These are phyloP conservation scores for Solanum habrochaites DNA, from an alignment of 257 asterid species.

Conservation along the genomic window DNA sequence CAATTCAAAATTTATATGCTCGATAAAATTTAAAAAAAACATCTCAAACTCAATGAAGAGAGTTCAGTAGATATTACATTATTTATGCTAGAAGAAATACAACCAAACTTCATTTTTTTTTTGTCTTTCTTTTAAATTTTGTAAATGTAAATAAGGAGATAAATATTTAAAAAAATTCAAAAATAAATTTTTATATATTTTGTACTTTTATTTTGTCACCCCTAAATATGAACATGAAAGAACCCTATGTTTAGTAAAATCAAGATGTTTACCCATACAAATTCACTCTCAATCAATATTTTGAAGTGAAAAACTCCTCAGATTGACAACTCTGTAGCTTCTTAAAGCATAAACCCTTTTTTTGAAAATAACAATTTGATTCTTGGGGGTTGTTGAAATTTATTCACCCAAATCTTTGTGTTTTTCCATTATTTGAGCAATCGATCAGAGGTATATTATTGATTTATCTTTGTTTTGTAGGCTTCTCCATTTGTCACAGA, in stretches of 20 bases:
- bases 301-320: not conserved
- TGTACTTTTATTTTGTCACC: not conserved
- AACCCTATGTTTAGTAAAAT: not conserved
- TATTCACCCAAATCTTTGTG: not conserved
- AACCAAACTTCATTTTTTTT: not conserved
- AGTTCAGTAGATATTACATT: not conserved
- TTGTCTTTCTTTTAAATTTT: not conserved
- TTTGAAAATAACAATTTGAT: not conserved
- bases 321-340: not conserved
- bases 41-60: not conserved
- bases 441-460: not conserved
- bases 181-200: too few species aligned
- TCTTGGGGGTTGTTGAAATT: not conserved
- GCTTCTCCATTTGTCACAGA: not conserved
- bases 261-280: not conserved
- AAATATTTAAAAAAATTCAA: too few species aligned
- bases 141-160: not conserved
- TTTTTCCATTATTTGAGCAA: not conserved
- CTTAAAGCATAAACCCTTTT: not conserved
- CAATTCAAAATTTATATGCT: too few species aligned
- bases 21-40: too few species aligned
- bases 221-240: not conserved
- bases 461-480: not conserved
- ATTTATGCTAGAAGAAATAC: too few species aligned
- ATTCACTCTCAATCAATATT: not conserved